phyloP scores from a whole-genome alignment of 768 basidiomycete species.

The Candolleomyces aberdarensis region DNA sequence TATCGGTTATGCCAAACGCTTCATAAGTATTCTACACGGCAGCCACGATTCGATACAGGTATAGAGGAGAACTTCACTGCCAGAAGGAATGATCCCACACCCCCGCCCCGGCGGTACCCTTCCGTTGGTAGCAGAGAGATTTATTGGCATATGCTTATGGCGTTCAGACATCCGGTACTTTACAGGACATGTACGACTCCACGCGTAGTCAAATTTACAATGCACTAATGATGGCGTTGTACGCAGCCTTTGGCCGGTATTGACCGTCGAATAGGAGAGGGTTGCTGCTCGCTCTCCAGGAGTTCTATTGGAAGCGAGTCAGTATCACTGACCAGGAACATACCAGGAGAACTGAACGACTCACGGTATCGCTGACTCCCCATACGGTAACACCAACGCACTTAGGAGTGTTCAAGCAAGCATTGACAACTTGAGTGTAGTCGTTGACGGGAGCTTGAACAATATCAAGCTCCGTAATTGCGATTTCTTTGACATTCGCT shows the following conservation, averaged over 20 bases:
- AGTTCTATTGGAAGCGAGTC: slow-evolving; percentile 28
- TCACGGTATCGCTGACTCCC: slow-evolving; percentile 45
- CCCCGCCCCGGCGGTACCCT: too few species aligned
- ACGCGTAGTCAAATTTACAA: slow-evolving; percentile 5
- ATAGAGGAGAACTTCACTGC: too few species aligned
- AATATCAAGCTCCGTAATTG: slow-evolving; percentile 47
- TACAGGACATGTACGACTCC: background rate
- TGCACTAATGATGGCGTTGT: slow-evolving; percentile 26
- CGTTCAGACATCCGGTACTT: background rate
- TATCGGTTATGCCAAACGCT: too few species aligned
- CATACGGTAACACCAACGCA: slow-evolving; percentile 50
- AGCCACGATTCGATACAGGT: too few species aligned
- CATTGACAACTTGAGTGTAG: slow-evolving; percentile 42
- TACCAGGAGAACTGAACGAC: slow-evolving; percentile 6
- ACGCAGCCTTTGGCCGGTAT: slow-evolving; percentile 44
- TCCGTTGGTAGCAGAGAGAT: background rate
- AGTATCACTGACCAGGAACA: background rate
- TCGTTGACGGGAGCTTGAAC: slow-evolving; percentile 35
- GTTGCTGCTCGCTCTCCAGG: slow-evolving; percentile 40
- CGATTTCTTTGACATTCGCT: slow-evolving; percentile 35
- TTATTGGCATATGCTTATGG: background rate
- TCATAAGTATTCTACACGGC: too few species aligned
- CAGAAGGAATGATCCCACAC: too few species aligned
- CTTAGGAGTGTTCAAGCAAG: slow-evolving; percentile 37
- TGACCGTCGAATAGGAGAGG: slow-evolving; percentile 46